Percentiles rank a stretch among this genome's conserved stretches.
Conservation (phyloP, 768 basidiomycete species). For the Lentinula guzmanii region DNA sequence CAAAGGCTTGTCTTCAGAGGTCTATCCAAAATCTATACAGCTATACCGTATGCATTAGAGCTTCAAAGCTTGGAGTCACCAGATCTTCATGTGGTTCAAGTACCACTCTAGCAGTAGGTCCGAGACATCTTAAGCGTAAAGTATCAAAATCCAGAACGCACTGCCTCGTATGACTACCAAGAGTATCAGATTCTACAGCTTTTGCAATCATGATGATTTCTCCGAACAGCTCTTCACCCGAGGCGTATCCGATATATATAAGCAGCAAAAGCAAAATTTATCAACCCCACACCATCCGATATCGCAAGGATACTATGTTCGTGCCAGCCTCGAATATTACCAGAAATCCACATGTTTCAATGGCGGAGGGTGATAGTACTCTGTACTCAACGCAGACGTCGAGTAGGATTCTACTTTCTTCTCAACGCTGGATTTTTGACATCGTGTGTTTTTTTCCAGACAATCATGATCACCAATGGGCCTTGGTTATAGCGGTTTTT, state of each 20-base stretch:
- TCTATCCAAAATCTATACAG: no score
- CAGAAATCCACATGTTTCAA: no score
- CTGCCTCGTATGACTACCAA: background rate
- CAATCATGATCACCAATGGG: slow-evolving; percentile 4
- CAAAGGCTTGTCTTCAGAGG: no score
- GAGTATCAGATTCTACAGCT: background rate
- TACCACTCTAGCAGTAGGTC: no score
- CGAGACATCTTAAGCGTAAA: no score
- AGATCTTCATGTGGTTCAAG: no score
- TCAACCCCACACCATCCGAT: background rate
- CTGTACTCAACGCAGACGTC: background rate
- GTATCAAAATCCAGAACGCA: background rate
- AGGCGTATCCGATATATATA: background rate
- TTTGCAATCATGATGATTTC: background rate
- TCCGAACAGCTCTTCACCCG: background rate
- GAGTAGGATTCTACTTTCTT: background rate
- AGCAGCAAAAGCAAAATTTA: background rate
- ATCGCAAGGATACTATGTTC: background rate
- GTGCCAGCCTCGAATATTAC: background rate
- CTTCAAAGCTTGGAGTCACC: no score
- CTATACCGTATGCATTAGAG: no score
- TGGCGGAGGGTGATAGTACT: background rate
- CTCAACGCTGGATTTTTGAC: no score
- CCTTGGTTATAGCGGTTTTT: slow-evolving; percentile 20
- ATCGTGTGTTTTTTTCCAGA: no score